phyloP scores from a whole-genome alignment of 208 protist species.

The Histomonas meleagridis region DNA sequence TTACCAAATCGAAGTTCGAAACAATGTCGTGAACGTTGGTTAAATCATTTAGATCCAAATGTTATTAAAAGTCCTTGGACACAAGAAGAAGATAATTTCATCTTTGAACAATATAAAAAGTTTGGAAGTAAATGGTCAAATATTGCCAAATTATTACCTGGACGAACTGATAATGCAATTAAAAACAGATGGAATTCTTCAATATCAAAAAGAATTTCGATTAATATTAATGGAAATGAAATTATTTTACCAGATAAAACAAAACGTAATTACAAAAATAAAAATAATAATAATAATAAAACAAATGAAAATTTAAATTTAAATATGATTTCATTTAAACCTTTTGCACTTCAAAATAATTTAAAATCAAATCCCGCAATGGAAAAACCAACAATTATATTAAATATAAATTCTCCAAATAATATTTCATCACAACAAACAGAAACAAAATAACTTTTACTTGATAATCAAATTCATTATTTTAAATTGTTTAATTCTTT shows the following conservation, averaged over 20 bases:
- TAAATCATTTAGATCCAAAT: conserved; percentile 29
- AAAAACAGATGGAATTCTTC: conserved; percentile 16
- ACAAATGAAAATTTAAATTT: too few species aligned
- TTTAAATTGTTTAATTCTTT: too few species aligned
- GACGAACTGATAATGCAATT: background rate
- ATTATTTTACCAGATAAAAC: background rate
- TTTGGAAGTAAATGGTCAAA: background rate
- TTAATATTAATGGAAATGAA: background rate
- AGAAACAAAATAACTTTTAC: too few species aligned
- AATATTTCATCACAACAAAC: too few species aligned
- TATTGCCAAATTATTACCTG: conserved; percentile 4
- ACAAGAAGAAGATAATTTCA: background rate
- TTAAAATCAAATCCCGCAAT: too few species aligned
- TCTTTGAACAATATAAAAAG: background rate
- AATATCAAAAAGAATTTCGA: background rate
- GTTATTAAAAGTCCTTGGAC: background rate
- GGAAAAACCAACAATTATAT: too few species aligned
- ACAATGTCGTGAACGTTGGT: conserved; percentile 12
- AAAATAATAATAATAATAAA: too few species aligned
- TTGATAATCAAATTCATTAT: too few species aligned
- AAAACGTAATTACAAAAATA: background rate
- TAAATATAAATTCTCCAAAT: too few species aligned
- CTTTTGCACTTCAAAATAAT: too few species aligned
- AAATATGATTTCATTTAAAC: too few species aligned
- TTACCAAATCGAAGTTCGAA: background rate